Conservation (phyloP, 2,329 filamentous ascomycete species). For the Ceratocystis eucalypticola region DNA sequence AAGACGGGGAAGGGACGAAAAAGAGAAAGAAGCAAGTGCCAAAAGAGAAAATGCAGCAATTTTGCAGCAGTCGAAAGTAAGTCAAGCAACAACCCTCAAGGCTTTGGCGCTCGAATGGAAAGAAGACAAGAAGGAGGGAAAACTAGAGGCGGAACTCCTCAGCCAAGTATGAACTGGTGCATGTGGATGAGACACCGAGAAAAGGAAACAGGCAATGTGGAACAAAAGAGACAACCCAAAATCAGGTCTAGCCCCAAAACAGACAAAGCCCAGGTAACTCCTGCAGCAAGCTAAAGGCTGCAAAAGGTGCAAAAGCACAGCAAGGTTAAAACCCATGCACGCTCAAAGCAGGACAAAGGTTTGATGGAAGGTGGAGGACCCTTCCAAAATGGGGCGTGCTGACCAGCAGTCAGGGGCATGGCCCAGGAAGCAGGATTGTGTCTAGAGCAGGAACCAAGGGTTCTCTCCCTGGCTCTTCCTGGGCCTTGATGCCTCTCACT, state of each 20-base stretch:
- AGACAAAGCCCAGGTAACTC: not conserved
- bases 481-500: not conserved
- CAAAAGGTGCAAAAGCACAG: not conserved
- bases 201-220: constrained; percentile 8
- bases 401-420: not conserved
- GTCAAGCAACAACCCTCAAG: not conserved
- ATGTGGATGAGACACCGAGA: not conserved
- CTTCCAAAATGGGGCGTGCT: constrained; percentile 4
- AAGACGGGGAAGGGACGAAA: not conserved
- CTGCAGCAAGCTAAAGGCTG: not conserved
- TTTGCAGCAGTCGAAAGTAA: not conserved
- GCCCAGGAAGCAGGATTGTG: constrained; percentile 3
- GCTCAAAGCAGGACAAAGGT: constrained; percentile 1
- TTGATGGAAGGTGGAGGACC: not conserved
- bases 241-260: constrained; percentile 2
- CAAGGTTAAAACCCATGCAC: not conserved
- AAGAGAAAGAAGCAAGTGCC: not conserved
- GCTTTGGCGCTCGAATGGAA: not conserved
- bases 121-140: not conserved
- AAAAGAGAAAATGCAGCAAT: not conserved
- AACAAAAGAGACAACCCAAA: constrained; percentile 4
- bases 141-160: not conserved
- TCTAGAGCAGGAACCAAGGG: constrained; percentile 1
- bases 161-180: not conserved
- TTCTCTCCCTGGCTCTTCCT: not conserved